Evolutionary conservation across 2,329 filamentous ascomycete species (phyloP).

Genomic region (Gliomastix tumulicola): DNA sequence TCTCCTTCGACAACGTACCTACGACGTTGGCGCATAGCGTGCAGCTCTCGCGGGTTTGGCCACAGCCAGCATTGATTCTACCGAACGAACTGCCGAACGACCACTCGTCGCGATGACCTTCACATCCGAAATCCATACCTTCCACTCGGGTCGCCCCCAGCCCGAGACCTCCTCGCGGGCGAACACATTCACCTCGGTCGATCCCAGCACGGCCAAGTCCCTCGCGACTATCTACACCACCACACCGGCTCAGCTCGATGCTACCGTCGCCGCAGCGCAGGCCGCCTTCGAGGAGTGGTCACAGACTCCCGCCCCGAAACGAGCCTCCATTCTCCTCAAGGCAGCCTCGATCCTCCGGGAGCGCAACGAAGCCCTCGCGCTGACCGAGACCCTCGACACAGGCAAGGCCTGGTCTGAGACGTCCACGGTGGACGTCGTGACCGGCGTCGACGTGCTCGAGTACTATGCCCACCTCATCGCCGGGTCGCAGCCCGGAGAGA

Average conservation of each 20-base stretch:
- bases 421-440: constrained; percentile 73
- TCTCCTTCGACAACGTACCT: no score
- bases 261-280: constrained; percentile 63
- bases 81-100: no score
- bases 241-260: constrained; percentile 59
- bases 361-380: constrained; percentile 73
- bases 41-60: no score
- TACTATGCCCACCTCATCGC: constrained; percentile 79
- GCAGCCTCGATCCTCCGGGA: constrained; percentile 67
- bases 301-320: constrained; percentile 63
- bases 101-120: constrained; percentile 27
- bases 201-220: constrained; percentile 64
- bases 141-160: constrained; percentile 67
- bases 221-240: constrained; percentile 68
- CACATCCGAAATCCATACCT: constrained; percentile 49
- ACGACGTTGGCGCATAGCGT: no score
- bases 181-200: constrained; percentile 62
- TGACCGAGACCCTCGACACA: constrained; percentile 75
- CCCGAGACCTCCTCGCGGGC: constrained; percentile 45
- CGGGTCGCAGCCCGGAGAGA: constrained; percentile 75
- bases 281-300: constrained; percentile 73
- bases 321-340: constrained; percentile 70
- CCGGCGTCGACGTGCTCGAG: constrained; percentile 78
- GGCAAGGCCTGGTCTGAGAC: constrained; percentile 84
- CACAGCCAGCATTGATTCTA: no score